phyloP scores from a whole-genome alignment of 306 rosid species.

The Acmispon strigosus region DNA sequence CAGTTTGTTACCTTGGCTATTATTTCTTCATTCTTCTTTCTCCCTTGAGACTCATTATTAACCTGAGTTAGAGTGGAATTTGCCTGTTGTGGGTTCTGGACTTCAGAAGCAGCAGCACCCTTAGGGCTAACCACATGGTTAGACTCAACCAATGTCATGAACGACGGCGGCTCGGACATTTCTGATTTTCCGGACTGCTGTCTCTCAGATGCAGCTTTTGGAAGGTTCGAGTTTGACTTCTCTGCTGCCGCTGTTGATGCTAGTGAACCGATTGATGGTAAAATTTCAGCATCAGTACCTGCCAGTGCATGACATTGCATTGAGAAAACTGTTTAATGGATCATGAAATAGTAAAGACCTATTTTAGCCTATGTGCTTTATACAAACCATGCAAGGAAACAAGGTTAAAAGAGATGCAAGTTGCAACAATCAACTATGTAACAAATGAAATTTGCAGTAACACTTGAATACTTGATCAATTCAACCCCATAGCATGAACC shows the following conservation, averaged over 20 bases:
- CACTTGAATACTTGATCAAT: not conserved
- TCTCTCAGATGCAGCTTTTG: slow-evolving; percentile 25
- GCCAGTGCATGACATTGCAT: slow-evolving; percentile 59
- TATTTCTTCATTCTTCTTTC: slow-evolving; percentile 73
- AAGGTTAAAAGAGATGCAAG: not conserved
- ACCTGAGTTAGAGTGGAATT: slow-evolving; percentile 45
- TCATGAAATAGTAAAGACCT: slow-evolving; percentile 14
- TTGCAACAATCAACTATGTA: not conserved
- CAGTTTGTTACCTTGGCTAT: slow-evolving; percentile 81
- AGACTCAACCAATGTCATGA: slow-evolving; percentile 72
- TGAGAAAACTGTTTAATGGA: slow-evolving; percentile 60
- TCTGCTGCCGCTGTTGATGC: slow-evolving; percentile 26
- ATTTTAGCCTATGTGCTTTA: not conserved
- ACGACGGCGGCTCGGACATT: slow-evolving; percentile 71
- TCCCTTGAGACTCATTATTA: slow-evolving; percentile 53
- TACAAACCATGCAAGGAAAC: not conserved
- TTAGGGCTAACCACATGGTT: slow-evolving; percentile 23
- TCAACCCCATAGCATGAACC: not conserved
- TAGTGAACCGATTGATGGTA: slow-evolving; percentile 17
- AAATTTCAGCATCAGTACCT: slow-evolving; percentile 36
- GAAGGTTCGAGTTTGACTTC: slow-evolving; percentile 24
- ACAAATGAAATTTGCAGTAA: not conserved
- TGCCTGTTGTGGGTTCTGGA: slow-evolving; percentile 29
- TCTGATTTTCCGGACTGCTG: slow-evolving; percentile 49
- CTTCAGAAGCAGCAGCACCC: slow-evolving; percentile 27